Conservation (phyloP, 441 rosid genomes). For the Melastoma candidum region DNA sequence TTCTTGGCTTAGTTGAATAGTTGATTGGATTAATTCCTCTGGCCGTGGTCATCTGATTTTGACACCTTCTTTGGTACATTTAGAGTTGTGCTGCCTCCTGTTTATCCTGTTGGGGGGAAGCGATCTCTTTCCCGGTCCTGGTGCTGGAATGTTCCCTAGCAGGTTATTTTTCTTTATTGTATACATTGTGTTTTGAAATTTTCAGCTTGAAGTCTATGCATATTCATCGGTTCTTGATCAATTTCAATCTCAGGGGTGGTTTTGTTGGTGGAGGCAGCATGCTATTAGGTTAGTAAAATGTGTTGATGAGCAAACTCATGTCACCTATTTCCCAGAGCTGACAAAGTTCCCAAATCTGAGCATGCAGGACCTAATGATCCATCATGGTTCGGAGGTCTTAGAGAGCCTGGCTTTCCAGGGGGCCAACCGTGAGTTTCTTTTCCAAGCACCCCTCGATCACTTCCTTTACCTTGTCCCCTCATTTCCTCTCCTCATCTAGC, state of each 20-base stretch:
- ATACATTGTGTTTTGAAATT: background rate
- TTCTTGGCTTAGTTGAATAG: background rate
- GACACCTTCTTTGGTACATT: conserved; percentile 8
- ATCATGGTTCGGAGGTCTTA: conserved; percentile 38
- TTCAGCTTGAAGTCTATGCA: background rate
- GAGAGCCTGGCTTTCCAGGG: conserved; percentile 33
- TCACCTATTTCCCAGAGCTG: background rate
- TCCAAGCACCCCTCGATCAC: background rate
- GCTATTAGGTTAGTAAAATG: conserved; percentile 46
- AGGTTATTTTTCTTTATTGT: conserved; percentile 27
- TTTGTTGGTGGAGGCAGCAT: conserved; percentile 51
- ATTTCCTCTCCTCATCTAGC: background rate
- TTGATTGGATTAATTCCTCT: background rate
- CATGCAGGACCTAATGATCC: conserved; percentile 73
- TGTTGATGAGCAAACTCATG: background rate
- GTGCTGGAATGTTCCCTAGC: conserved; percentile 67
- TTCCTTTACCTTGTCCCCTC: background rate
- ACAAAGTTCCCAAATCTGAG: conserved; percentile 1
- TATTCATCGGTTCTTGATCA: background rate
- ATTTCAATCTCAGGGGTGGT: conserved; percentile 40
- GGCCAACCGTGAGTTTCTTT: conserved; percentile 43
- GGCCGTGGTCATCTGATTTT: background rate
- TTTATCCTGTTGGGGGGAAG: conserved; percentile 33
- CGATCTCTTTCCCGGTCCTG: conserved; percentile 61
- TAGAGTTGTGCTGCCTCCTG: conserved; percentile 53